Evolutionary conservation across 768 basidiomycete genomes (phyloP), one percentile per base, ranked within the genome.

Genomic region (Hortiboletus flavorubellus): DNA sequence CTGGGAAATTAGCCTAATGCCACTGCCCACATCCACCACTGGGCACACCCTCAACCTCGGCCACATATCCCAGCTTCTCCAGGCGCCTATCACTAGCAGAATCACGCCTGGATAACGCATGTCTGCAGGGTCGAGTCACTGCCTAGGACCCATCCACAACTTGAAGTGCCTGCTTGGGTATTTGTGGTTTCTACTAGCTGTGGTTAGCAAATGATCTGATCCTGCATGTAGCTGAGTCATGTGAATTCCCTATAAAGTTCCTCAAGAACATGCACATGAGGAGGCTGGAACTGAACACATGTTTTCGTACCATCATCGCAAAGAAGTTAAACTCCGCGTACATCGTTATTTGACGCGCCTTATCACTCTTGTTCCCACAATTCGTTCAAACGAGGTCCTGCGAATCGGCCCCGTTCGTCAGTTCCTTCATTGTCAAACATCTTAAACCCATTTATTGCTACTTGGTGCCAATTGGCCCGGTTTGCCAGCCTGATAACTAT

Each of bases 121-220:
- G 62, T 29, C 16, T 37, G 35, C 55, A 65, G 59, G 65, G 64
- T 56, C 41, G n/a, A n/a, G 34, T 49, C 29, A 49, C 23, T 16
- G n/a, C 8, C 26, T 21, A 21, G 33, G 9, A 23, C 29, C 16
- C 29, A 26, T 45, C 33, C 49, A 43, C 35, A 37, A 8, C 21
- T 21, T 5, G 30, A 16, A 30, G 12, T 37, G 8, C 8, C 35
- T 10, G 10, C n/a, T 29, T 18, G 8, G 10, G 44, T 52, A 46
- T 52, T 45, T 31, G 48, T 45, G 35, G 30, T 42, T 40, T 44
- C 11, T 49, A 8, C 40, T 41, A 14, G 12, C n/a, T 18, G 31
- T 29, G 31, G 39, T 33, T 21, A 29, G 46, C 26, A 42, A 39
- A 26, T 21, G 39, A 45, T 59, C 55, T 52, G 54, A 59, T 56